phyloP scores from a whole-genome alignment of 768 basidiomycete species.

The Trametes coccinea region DNA sequence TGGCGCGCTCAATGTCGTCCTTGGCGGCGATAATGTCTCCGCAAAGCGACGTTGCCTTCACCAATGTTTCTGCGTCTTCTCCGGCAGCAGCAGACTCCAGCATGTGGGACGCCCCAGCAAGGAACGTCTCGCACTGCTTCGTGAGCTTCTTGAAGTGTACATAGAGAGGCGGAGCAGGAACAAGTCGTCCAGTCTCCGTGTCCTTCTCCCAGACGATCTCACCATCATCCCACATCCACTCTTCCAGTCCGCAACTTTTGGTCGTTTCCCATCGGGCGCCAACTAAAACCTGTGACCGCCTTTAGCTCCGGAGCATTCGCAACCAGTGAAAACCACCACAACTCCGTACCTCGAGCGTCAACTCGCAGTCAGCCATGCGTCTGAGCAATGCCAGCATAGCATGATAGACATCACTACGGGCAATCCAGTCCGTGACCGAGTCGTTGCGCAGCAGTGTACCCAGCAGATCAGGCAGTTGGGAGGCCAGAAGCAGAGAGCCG shows the following conservation, averaged over 20 bases:
- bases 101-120: conserved; percentile 45
- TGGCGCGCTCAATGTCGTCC: conserved; percentile 50
- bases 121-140: conserved; percentile 51
- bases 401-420: conserved; percentile 47
- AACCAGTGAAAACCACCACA: neutral
- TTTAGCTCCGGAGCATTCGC: no score
- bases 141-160: conserved; percentile 55
- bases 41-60: conserved; percentile 48
- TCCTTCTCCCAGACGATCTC: conserved; percentile 43
- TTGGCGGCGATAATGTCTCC: conserved; percentile 53
- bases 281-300: conserved; percentile 36
- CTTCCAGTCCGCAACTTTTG: conserved; percentile 43
- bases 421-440: conserved; percentile 54
- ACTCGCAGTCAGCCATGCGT: conserved; percentile 52
- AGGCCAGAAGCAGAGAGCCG: conserved; percentile 42
- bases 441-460: conserved; percentile 54
- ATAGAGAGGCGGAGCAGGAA: conserved; percentile 44
- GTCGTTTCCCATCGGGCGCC: conserved; percentile 40
- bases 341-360: conserved; percentile 38
- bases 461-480: conserved; percentile 48
- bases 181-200: conserved; percentile 24
- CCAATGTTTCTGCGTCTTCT: conserved; percentile 38
- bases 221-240: conserved; percentile 50
- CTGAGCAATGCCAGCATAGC: conserved; percentile 49
- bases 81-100: conserved; percentile 32